Percentiles rank a stretch among this genome's conserved stretches.
These are phyloP conservation scores for Aureobasidium sp. DNA, from an alignment of 2,329 filamentous ascomycete species.

Conservation along the genomic window DNA sequence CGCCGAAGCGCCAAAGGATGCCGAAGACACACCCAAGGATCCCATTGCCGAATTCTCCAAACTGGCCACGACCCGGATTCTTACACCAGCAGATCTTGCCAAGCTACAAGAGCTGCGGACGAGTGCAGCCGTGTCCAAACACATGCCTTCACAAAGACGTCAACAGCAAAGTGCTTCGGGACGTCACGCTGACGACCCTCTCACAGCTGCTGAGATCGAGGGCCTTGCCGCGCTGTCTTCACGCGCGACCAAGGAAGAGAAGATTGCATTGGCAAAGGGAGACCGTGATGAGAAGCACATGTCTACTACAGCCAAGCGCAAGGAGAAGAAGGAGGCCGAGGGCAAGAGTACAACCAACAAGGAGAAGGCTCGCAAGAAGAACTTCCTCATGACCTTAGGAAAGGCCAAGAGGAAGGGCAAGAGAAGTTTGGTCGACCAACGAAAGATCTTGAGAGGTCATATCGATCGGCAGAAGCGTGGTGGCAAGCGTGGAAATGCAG, in stretches of 20 bases:
- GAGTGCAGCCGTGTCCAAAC: slow-evolving; percentile 62
- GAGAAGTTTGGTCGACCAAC: slow-evolving; percentile 81
- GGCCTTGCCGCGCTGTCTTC: slow-evolving; percentile 69
- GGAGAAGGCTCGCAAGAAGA: slow-evolving; percentile 96
- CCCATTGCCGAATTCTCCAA: slow-evolving; percentile 44
- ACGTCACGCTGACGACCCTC: slow-evolving; percentile 75
- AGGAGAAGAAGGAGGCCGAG: slow-evolving; percentile 77
- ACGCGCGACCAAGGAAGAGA: slow-evolving; percentile 85
- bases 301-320: slow-evolving; percentile 73
- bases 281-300: slow-evolving; percentile 69
- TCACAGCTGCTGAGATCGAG: slow-evolving; percentile 89
- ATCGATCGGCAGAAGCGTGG: slow-evolving; percentile 77
- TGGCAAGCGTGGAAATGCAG: slow-evolving; percentile 65
- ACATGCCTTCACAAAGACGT: slow-evolving; percentile 39
- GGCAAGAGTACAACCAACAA: slow-evolving; percentile 97
- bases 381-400: slow-evolving; percentile 95
- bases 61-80: slow-evolving; percentile 85
- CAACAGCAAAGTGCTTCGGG: slow-evolving; percentile 30
- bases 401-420: slow-evolving; percentile 96
- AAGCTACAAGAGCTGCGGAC: slow-evolving; percentile 86
- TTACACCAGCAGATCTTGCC: slow-evolving; percentile 91
- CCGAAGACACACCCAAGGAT: slow-evolving; percentile 30
- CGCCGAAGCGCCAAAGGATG: slow-evolving; percentile 21
- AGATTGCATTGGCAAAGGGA: slow-evolving; percentile 72
- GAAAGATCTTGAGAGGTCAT: slow-evolving; percentile 73